Evolutionary conservation across 2,329 filamentous ascomycete genomes (phyloP).

Genomic region (Emericellopsis atlantica): DNA sequence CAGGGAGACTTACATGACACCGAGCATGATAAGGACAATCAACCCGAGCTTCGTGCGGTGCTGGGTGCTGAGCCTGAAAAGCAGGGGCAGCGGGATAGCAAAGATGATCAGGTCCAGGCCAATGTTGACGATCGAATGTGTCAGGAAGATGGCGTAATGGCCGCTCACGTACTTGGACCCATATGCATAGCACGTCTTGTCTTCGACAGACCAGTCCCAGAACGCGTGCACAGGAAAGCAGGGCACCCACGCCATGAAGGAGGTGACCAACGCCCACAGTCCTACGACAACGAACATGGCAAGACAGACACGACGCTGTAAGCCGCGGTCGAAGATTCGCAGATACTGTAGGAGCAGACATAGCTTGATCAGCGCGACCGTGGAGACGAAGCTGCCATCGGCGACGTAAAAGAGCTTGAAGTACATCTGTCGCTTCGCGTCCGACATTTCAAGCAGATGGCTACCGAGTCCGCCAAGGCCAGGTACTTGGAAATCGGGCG

Average conservation of each 20-base stretch:
- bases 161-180: slow-evolving; percentile 3
- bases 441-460: not conserved
- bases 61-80: slow-evolving; percentile 3
- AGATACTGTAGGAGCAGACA: slow-evolving; percentile 7
- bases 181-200: slow-evolving; percentile 6
- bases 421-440: not conserved
- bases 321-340: slow-evolving; percentile 7
- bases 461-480: not conserved
- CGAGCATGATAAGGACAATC: not conserved
- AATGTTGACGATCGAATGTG: slow-evolving; percentile 7
- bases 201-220: slow-evolving; percentile 4
- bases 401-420: slow-evolving; percentile 2
- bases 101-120: slow-evolving; percentile 10
- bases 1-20: not conserved
- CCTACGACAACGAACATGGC: slow-evolving; percentile 5
- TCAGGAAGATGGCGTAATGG: slow-evolving; percentile 7
- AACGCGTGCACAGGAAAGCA: slow-evolving; percentile 4
- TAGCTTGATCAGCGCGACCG: not conserved
- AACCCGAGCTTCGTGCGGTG: not conserved
- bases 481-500: slow-evolving; percentile 6
- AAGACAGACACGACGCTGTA: slow-evolving; percentile 3
- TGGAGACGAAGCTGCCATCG: slow-evolving; percentile 1
- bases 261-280: slow-evolving; percentile 6
- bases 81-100: slow-evolving; percentile 5
- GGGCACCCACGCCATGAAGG: slow-evolving; percentile 6